Conservation (phyloP, 1,284 basidiomycete genomes). For the Lentinula novae-zelandiae region DNA sequence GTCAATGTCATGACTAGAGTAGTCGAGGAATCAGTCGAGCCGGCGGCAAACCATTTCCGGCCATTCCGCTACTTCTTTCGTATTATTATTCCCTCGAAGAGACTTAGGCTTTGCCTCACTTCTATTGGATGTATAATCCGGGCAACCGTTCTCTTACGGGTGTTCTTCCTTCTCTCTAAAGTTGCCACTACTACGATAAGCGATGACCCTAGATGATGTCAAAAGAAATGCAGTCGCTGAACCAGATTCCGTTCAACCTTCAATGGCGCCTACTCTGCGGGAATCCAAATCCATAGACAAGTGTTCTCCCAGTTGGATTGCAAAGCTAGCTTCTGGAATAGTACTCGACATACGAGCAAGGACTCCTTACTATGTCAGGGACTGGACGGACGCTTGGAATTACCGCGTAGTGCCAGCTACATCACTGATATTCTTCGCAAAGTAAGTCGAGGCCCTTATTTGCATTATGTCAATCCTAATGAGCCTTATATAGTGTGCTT, state of each 20-base stretch:
- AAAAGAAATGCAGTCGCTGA: neutral
- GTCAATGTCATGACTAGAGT: too few relatives aligned
- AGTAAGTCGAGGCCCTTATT: slow-evolving; percentile 42
- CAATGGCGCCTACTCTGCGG: neutral
- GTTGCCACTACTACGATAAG: neutral
- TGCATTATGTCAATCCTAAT: neutral
- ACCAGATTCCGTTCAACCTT: neutral
- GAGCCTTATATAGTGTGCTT: slow-evolving; percentile 51
- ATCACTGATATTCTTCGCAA: slow-evolving; percentile 76
- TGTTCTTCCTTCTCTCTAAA: neutral
- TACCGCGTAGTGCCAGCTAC: slow-evolving; percentile 79
- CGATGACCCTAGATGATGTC: neutral
- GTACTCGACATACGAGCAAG: slow-evolving; percentile 72
- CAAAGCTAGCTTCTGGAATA: slow-evolving; percentile 66
- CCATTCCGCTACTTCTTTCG: too few relatives aligned
- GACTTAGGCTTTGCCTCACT: too few relatives aligned
- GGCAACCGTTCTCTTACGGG: neutral
- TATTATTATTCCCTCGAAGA: too few relatives aligned
- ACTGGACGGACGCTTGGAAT: slow-evolving; percentile 90
- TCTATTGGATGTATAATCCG: neutral
- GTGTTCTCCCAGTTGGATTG: slow-evolving; percentile 13
- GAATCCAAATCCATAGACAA: neutral
- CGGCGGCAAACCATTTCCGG: too few relatives aligned
- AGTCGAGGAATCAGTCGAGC: too few relatives aligned
- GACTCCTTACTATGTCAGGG: slow-evolving; percentile 77